Conservation (phyloP, 768 basidiomycete species). For the Macrocybe gigantea region DNA sequence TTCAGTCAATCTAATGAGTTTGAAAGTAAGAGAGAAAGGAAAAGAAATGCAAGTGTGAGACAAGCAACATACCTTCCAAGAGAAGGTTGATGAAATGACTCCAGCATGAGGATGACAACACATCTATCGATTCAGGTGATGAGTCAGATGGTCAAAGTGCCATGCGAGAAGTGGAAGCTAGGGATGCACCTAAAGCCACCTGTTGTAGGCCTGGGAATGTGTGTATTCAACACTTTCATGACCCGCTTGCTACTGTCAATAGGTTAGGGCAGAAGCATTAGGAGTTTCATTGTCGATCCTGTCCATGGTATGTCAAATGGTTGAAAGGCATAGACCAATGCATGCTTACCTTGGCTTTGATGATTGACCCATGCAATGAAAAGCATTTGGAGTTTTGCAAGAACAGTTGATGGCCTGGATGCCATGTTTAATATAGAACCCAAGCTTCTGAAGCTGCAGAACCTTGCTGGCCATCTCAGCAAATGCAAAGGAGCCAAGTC, state of each 20-base stretch:
- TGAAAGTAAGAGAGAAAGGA: not conserved
- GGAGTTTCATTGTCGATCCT: conserved; percentile 13
- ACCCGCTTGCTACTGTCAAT: conserved; percentile 8
- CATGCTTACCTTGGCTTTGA: too few species aligned
- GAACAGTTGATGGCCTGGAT: too few species aligned
- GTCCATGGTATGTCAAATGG: conserved; percentile 5
- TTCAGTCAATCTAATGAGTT: not conserved
- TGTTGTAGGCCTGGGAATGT: conserved; percentile 14
- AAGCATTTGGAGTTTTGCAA: too few species aligned
- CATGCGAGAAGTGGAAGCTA: conserved; percentile 9
- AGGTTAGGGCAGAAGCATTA: conserved; percentile 5
- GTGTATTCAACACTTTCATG: conserved; percentile 13
- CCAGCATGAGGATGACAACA: not conserved
- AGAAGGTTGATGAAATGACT: not conserved
- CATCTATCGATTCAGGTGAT: conserved; percentile 10
- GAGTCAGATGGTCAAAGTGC: conserved; percentile 13
- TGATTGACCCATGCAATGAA: too few species aligned
- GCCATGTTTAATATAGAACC: conserved; percentile 14
- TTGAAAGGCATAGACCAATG: too few species aligned
- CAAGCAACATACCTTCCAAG: not conserved
- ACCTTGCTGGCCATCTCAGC: conserved; percentile 17
- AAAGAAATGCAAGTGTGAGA: not conserved
- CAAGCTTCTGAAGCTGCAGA: conserved; percentile 14
- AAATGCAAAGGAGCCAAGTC: conserved; percentile 11
- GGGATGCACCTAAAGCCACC: conserved; percentile 1